A percentile compares a stretch with the other conserved stretches of the same genome.
phyloP scores from a whole-genome alignment of 139 green algal genomes.

The Coelastrella sp. region DNA sequence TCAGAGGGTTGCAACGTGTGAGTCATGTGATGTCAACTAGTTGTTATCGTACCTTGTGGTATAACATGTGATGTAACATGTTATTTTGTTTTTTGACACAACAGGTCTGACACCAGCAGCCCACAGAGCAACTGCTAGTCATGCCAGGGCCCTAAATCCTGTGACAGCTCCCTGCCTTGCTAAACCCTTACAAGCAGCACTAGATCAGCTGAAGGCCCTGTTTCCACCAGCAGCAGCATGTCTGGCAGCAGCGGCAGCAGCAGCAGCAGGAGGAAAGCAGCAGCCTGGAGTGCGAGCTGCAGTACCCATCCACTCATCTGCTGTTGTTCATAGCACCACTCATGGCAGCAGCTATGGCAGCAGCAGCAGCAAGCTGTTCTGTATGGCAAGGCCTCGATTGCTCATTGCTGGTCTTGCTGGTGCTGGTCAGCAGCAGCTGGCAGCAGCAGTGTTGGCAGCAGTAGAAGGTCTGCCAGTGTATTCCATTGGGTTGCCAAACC shows the following conservation, averaged over 20 bases:
- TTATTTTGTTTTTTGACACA: not conserved
- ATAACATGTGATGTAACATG: too few relatives aligned
- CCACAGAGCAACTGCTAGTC: conserved; percentile 56
- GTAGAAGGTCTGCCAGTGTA: conserved; percentile 89
- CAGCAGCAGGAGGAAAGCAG: not conserved
- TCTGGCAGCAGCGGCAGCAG: conserved; percentile 48
- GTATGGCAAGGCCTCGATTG: conserved; percentile 68
- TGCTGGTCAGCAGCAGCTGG: conserved; percentile 75
- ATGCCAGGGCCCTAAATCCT: conserved; percentile 70
- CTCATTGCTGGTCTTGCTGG: conserved; percentile 76
- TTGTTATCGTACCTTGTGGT: too few relatives aligned
- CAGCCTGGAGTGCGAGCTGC: conserved; percentile 35
- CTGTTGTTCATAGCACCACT: conserved; percentile 30
- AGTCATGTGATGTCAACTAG: too few relatives aligned
- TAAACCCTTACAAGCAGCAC: conserved; percentile 47
- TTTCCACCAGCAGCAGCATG: conserved; percentile 77
- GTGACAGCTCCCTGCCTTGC: conserved; percentile 60
- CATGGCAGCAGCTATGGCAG: conserved; percentile 1
- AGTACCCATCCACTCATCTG: too few relatives aligned
- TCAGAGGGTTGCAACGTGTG: too few relatives aligned
- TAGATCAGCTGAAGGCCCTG: conserved; percentile 57
- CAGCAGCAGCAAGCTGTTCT: conserved; percentile 13
- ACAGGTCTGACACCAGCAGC: conserved; percentile 31
- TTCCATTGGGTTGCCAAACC: conserved; percentile 80
- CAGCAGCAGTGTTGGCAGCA: conserved; percentile 82